These are phyloP conservation scores for Danielozyma ontarioensis DNA, from an alignment of 805 yeast genomes.

Conservation along the genomic window DNA sequence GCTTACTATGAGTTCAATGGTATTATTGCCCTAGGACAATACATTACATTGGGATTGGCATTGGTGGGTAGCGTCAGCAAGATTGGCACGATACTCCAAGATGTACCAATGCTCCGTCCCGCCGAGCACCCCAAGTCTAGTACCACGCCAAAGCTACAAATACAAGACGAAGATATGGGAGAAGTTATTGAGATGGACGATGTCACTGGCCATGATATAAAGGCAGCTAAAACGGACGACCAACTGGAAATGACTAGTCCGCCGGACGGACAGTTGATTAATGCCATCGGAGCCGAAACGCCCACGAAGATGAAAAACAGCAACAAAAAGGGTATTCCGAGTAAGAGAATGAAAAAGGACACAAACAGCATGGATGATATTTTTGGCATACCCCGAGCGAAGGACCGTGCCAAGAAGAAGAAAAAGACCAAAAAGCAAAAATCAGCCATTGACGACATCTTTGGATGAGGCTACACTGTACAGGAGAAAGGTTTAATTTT, in stretches of 20 bases:
- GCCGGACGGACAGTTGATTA: no score
- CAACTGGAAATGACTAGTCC: no score
- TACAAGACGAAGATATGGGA: slow-evolving; percentile 2
- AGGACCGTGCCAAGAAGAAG: slow-evolving; percentile 4
- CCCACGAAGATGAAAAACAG: slow-evolving; percentile 15
- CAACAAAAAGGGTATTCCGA: background rate
- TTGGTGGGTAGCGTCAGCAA: slow-evolving; percentile 53
- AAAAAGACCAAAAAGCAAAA: slow-evolving; percentile 4
- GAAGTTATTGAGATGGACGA: slow-evolving; percentile 28
- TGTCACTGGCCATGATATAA: no score
- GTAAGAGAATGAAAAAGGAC: background rate
- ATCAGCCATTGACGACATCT: slow-evolving; percentile 6
- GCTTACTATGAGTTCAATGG: slow-evolving; percentile 62
- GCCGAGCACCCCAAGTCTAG: background rate
- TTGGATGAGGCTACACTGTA: slow-evolving; percentile 1
- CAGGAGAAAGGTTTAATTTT: no score
- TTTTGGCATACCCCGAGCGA: slow-evolving; percentile 8
- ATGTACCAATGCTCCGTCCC: background rate
- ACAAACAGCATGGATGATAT: slow-evolving; percentile 6
- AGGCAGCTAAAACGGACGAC: no score
- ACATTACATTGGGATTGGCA: slow-evolving; percentile 66
- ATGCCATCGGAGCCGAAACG: no score
- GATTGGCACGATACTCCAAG: slow-evolving; percentile 23
- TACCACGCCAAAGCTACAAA: background rate
- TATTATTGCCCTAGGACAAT: slow-evolving; percentile 71